Base-by-base conservation (phyloP, 192 early-diverging fungal species). In the Allomyces arbusculus region DNA sequence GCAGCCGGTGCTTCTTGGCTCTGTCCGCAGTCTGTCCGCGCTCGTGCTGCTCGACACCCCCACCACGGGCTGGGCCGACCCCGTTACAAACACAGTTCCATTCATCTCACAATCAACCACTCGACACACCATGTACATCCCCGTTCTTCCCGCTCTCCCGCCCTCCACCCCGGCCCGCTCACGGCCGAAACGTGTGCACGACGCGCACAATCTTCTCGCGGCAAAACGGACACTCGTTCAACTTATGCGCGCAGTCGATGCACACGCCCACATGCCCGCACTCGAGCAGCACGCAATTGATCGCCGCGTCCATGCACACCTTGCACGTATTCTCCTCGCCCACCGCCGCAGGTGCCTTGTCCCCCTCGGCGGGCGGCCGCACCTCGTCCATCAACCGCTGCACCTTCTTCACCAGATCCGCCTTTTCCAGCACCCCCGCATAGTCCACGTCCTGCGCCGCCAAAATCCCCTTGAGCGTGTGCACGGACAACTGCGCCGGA, bases 221-320 rank as follows among this genome's bases (percentile, higher is more conserved):
- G 33, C 66, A 67, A 20, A 67, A 62, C 5, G 66, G 66, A 12
- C 66, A 67, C 22, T 62, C 66, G 61, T 67, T 33, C 14, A 67
- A 19, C 62, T 43, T 33, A 22, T 67, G 44, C n/a, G 66, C 66
- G 62, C 66, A 67, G 28, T 62, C 62, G 26, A 62, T 23, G 22
- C 66, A 67, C 20, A 62, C 62, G 23, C 43, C 66, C 43, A 67
- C 44, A 44, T 67, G 66, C 23, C 66, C 66, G 43, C 66, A 67
- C 40, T 67, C 66, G 4, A 67, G 43, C 25, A 67, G 24, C 22
- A 67, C 23, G 61, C 28, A 67, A 24, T 67, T 63, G 25, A 67
- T 63, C 22, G 24, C n/a, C 11, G 16, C n/a, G 40, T 67, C 66
- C 22, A 44, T 62, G 43, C 66, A 67, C 28, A 67, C 43, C 14